phyloP scores from a whole-genome alignment of 2,329 filamentous ascomycete species.

The Podosphaera xanthii region DNA sequence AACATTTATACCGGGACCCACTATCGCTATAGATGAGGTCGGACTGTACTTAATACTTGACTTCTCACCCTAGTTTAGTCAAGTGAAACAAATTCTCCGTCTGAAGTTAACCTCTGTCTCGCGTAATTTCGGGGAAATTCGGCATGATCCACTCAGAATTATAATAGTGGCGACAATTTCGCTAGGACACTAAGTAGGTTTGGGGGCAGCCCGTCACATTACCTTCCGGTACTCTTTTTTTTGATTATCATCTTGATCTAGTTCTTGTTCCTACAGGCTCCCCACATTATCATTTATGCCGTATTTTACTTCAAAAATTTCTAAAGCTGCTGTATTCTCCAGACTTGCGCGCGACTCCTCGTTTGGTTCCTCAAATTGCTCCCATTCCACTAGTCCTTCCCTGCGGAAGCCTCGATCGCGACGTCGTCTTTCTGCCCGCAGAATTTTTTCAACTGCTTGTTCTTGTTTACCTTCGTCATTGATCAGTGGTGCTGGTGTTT shows the following conservation, averaged over 20 bases:
- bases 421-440: not conserved
- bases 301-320: not conserved
- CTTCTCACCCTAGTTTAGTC: too few species aligned
- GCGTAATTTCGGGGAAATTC: too few species aligned
- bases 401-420: not conserved
- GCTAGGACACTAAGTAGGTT: too few species aligned
- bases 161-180: too few species aligned
- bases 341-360: not conserved
- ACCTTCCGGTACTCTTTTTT: too few species aligned
- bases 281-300: not conserved
- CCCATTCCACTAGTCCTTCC: not conserved
- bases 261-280: not conserved
- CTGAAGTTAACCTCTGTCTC: too few species aligned
- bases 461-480: not conserved
- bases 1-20: too few species aligned
- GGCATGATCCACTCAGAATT: too few species aligned
- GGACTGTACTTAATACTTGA: too few species aligned
- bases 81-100: too few species aligned
- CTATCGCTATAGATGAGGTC: too few species aligned
- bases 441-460: not conserved
- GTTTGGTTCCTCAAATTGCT: not conserved
- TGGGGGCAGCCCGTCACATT: too few species aligned
- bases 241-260: not conserved
- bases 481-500: not conserved
- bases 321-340: not conserved